Percentiles rank a stretch among this genome's conserved stretches.
Evolutionary conservation across 164 flowering plant genomes (phyloP).

Genomic region (Litsea cubeba): DNA sequence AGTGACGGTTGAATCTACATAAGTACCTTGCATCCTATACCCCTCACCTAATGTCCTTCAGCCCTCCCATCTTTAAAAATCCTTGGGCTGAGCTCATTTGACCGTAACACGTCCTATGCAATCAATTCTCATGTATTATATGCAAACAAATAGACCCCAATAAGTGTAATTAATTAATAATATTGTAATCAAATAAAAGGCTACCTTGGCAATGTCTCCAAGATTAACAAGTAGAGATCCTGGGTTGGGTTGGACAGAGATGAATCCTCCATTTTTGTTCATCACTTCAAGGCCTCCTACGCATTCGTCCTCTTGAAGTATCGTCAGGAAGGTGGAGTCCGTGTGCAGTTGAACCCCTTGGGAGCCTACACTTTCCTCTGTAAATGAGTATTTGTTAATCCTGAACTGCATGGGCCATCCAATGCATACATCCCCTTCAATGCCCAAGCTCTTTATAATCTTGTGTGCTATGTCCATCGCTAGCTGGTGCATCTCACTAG

Average conservation of each 20-base stretch:
- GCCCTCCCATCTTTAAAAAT: too few relatives aligned
- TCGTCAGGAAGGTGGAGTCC: slow-evolving; percentile 71
- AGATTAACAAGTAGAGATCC: slow-evolving; percentile 62
- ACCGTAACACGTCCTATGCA: too few relatives aligned
- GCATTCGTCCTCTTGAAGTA: slow-evolving; percentile 70
- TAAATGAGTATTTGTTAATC: slow-evolving; percentile 76
- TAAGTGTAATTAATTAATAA: too few relatives aligned
- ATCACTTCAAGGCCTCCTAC: slow-evolving; percentile 77
- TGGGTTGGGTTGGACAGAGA: slow-evolving; percentile 49
- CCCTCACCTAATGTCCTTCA: too few relatives aligned
- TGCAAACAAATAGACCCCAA: too few relatives aligned
- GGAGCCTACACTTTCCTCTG: slow-evolving; percentile 44
- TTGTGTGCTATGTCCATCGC: slow-evolving; percentile 37
- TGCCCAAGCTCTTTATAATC: slow-evolving; percentile 45
- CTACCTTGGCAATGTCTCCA: slow-evolving; percentile 65
- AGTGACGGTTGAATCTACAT: too few relatives aligned
- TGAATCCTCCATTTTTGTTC: slow-evolving; percentile 39
- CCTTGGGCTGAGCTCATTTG: too few relatives aligned
- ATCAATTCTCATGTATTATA: too few relatives aligned
- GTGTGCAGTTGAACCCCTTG: slow-evolving; percentile 61
- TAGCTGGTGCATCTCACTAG: slow-evolving; percentile 39
- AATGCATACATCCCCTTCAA: slow-evolving; percentile 24
- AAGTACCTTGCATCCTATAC: too few relatives aligned
- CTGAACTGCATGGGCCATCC: slow-evolving; percentile 72
- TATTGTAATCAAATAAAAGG: too few relatives aligned